Base-by-base conservation (phyloP, 192 early-diverging fungal genomes). In the Mortierella alpina region DNA sequence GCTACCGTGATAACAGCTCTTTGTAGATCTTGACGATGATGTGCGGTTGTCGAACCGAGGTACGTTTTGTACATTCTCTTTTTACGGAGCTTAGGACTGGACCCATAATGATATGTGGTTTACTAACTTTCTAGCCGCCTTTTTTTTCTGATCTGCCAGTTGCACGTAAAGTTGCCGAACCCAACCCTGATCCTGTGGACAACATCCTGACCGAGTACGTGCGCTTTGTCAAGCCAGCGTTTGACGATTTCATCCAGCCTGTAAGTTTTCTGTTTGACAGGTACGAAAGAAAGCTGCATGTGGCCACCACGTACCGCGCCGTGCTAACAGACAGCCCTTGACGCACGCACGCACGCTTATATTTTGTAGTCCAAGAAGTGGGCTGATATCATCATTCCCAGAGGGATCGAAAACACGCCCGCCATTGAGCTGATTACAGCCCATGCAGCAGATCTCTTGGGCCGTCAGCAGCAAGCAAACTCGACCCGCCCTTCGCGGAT, bases 191-290 rank as follows among this genome's bases (percentile, higher is more conserved):
- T 39, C 47, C 80, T 9, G 71, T 95, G 48, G 88, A 88, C 17
- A 59, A 78, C 22, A 86, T 94, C 23, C 72, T 97, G 41, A 87
- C 87, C 31, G 75, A 86, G 49, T 97, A 96, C 66, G 73, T 95
- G 45, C 86, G 85, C 31, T 90, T 91, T 61, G 92, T 93, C 39
- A 97, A 97, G 84, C 95, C 95, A 6, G 84, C 88, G 63, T 96
- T 95, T 74, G 96, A 97, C 66, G 94, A 97, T 66, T 97, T 94
- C 79, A 90, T 97, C 57, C 85, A 89, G 63, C 95, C 92, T 40
- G 90, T 90, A 86, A 68, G 83, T 59, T 20, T 15, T 45, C 15
- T 15, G 39, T 4, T n/a, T n/a, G 3, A 13, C 14, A 15, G 56
- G 10, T 1, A 4, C 40, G 1, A 11, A 10, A 41, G 2, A 10